Evolutionary conservation across 2,329 filamentous ascomycete genomes (phyloP), one percentile per base, ranked within the genome.

Genomic region (Calonectria pseudoturangicola): DNA sequence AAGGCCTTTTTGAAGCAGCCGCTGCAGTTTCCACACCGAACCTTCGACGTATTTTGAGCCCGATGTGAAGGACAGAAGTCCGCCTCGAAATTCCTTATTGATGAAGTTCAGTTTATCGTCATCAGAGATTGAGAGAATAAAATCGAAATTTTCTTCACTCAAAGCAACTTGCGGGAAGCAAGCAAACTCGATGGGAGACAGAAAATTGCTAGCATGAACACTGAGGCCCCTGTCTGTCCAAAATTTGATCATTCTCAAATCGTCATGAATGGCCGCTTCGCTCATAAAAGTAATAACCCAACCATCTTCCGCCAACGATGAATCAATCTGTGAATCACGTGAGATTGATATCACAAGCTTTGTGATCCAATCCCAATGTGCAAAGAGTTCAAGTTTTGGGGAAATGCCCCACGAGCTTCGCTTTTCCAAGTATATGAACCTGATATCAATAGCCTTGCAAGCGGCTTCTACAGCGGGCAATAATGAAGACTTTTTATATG

Each of bases 161-260:
- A 65, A 7, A 0, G 0, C 6, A 13, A 65, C 48, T 4, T 33
- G 8, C 0, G 68, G 68, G 6, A 67, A 65, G 5, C 63, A 71
- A 15, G 71, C 58, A 15, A 68, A 28, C 1, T 71, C 68, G 15
- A 73, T 21, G 3, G 71, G 50, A 4, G 71, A 68, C 0, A 73
- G 21, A 2, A 0, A 4, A 16, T 47, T 56, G 0, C 41, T 60
- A 8, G 27, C 12, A 33, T 68, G 64, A 18, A 58, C 7, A 3
- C 68, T 28, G 0, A 62, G 58, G 1, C 68, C 68, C 13, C 18
- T 54, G 3, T 47, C 27, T 6, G 71, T 0, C 4, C 67, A 64
- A 0, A 71, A 4, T 3, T 33, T 10, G 2, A 65, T 33, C 58
- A 73, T 65, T 4, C 8, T 9, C 2, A 15, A 3, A 12, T 73